Percentiles rank a stretch among this genome's conserved stretches.
Evolutionary conservation across 2,329 filamentous ascomycete genomes (phyloP).

Genomic region (Alternaria angustiovoidea): DNA sequence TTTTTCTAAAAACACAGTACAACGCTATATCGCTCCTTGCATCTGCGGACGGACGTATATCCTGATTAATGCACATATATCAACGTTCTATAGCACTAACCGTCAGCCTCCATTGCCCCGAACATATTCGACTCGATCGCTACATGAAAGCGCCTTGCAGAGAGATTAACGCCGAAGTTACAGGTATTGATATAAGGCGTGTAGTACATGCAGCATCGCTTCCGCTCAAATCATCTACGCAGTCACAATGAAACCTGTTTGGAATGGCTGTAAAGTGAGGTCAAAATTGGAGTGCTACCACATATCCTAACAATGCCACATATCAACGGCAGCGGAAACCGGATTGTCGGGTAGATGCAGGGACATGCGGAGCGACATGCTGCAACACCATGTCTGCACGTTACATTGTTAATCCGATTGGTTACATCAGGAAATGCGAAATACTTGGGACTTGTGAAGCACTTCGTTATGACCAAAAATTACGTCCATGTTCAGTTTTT

Average conservation of each 20-base stretch:
- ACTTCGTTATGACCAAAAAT: not conserved
- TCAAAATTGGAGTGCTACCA: not conserved
- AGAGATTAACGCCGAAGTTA: not conserved
- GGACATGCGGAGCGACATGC: not conserved
- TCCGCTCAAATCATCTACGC: not conserved
- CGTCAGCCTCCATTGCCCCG: not conserved
- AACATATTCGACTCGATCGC: not conserved
- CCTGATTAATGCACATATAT: not conserved
- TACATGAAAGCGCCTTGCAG: too few species aligned
- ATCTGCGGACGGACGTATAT: not conserved
- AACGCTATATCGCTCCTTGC: not conserved
- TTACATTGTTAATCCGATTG: not conserved
- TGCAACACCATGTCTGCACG: not conserved
- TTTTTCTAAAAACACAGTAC: not conserved
- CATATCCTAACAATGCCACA: not conserved
- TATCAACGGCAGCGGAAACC: not conserved
- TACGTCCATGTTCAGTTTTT: not conserved
- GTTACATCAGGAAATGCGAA: not conserved
- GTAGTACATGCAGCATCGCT: not conserved
- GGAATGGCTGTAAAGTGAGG: not conserved
- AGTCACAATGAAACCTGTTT: not conserved
- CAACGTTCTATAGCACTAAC: not conserved
- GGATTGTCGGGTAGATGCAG: conserved; percentile 6
- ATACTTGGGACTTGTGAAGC: not conserved
- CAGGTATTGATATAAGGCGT: not conserved